Evolutionary conservation across 768 basidiomycete species (phyloP).

Genomic region (Termitomyces sp.): DNA sequence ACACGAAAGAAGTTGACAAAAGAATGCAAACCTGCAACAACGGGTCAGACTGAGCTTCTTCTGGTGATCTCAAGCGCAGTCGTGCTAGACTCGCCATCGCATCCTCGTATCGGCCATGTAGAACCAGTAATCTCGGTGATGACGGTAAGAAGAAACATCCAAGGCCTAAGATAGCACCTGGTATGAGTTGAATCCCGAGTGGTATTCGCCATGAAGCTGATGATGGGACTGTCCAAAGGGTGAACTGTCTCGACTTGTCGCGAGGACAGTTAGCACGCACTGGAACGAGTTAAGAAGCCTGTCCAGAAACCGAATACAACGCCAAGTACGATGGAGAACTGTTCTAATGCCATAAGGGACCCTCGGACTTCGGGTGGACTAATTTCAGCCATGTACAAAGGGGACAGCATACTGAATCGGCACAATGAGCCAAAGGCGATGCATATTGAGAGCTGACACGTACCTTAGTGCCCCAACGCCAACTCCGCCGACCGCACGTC

Average conservation of each 20-base stretch:
- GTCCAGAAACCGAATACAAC: slow-evolving; percentile 84
- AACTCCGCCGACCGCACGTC: slow-evolving; percentile 71
- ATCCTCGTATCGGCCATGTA: slow-evolving; percentile 50
- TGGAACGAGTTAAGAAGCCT: slow-evolving; percentile 63
- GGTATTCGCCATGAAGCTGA: slow-evolving; percentile 77
- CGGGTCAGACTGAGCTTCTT: slow-evolving; percentile 44
- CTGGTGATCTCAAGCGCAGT: slow-evolving; percentile 42
- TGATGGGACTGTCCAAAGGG: slow-evolving; percentile 39
- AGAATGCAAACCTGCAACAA: slow-evolving; percentile 37
- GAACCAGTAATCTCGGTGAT: slow-evolving; percentile 55
- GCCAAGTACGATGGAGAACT: slow-evolving; percentile 75
- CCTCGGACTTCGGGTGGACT: slow-evolving; percentile 77
- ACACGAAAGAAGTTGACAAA: background rate
- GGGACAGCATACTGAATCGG: slow-evolving; percentile 60
- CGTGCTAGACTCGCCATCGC: slow-evolving; percentile 53
- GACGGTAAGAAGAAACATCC: slow-evolving; percentile 59
- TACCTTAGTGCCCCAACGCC: slow-evolving; percentile 77
- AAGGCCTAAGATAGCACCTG: slow-evolving; percentile 58
- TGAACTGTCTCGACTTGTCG: background rate
- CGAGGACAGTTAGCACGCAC: slow-evolving; percentile 29
- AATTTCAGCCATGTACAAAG: slow-evolving; percentile 82
- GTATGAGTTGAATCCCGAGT: slow-evolving; percentile 64
- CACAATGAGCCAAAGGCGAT: background rate
- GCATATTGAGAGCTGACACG: slow-evolving; percentile 1
- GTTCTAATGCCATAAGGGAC: slow-evolving; percentile 74